phyloP scores from a whole-genome alignment of 345 rosid genomes.

The Microthlaspi erraticum region DNA sequence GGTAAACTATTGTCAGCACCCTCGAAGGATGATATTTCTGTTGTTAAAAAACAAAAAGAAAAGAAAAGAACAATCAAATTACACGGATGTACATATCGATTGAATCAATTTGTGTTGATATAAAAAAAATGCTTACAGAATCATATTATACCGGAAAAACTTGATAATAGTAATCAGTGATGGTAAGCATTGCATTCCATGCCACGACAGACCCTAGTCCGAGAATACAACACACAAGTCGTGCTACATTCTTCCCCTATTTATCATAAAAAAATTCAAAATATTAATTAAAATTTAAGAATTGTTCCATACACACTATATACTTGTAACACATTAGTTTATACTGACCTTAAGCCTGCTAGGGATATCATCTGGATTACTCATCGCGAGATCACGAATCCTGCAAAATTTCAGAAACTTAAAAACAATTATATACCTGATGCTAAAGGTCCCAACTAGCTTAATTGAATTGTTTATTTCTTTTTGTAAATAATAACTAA shows the following conservation, averaged over 20 bases:
- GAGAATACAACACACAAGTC: constrained; percentile 73
- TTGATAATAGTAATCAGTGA: constrained; percentile 65
- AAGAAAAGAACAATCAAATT: neutral
- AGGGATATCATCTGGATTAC: constrained; percentile 32
- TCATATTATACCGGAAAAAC: constrained; percentile 64
- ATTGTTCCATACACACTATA: neutral
- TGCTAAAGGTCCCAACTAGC: neutral
- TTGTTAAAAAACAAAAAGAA: constrained; percentile 9
- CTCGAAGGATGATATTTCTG: constrained; percentile 80
- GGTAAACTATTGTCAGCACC: constrained; percentile 79
- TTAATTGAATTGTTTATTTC: no score
- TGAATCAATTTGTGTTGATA: neutral
- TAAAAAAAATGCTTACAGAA: neutral
- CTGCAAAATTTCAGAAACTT: constrained; percentile 7
- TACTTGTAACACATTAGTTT: no score
- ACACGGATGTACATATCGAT: neutral
- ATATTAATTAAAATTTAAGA: neutral
- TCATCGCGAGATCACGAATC: constrained; percentile 22
- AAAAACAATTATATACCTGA: neutral
- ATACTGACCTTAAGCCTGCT: constrained; percentile 32
- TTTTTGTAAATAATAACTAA: neutral
- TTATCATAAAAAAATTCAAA: neutral
- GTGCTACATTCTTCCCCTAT: constrained; percentile 74
- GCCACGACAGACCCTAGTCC: constrained; percentile 83
- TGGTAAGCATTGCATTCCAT: constrained; percentile 87